These are phyloP conservation scores for Myrica gale DNA, from an alignment of 306 rosid genomes.

Conservation along the genomic window DNA sequence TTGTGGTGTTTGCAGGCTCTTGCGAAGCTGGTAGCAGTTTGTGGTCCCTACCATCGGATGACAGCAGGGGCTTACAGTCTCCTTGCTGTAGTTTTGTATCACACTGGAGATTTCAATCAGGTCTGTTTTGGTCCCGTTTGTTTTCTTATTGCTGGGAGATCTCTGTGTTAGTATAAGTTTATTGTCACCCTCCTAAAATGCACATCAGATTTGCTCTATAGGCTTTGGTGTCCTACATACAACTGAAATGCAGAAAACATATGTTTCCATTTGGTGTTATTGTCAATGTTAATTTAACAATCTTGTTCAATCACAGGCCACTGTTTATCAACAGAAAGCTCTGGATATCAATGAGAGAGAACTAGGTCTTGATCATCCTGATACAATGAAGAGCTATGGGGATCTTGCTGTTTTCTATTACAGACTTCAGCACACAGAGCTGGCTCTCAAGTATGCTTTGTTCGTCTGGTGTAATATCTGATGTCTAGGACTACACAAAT, in stretches of 20 bases:
- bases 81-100: conserved; percentile 97
- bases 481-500: conserved; percentile 5
- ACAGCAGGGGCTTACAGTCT: conserved; percentile 99
- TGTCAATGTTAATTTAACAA: conserved; percentile 24
- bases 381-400: conserved; percentile 99
- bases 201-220: conserved; percentile 1
- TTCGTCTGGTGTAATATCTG: conserved; percentile 20
- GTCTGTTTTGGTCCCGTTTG: conserved; percentile 39
- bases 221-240: neutral
- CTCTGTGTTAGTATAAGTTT: conserved; percentile 5
- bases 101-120: conserved; percentile 99
- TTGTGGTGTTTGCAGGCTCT: conserved; percentile 67
- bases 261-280: neutral
- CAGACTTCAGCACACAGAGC: conserved; percentile 96
- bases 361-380: conserved; percentile 97
- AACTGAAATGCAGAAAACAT: conserved; percentile 12
- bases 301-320: conserved; percentile 64
- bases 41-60: conserved; percentile 98
- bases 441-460: conserved; percentile 87
- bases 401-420: conserved; percentile 99
- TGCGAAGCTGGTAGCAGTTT: conserved; percentile 90
- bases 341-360: conserved; percentile 98
- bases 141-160: conserved; percentile 34
- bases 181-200: neutral
- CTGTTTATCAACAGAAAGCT: conserved; percentile 97